Conservation (phyloP, 495 filamentous ascomycete species). For the Eremomyces bilateralis region DNA sequence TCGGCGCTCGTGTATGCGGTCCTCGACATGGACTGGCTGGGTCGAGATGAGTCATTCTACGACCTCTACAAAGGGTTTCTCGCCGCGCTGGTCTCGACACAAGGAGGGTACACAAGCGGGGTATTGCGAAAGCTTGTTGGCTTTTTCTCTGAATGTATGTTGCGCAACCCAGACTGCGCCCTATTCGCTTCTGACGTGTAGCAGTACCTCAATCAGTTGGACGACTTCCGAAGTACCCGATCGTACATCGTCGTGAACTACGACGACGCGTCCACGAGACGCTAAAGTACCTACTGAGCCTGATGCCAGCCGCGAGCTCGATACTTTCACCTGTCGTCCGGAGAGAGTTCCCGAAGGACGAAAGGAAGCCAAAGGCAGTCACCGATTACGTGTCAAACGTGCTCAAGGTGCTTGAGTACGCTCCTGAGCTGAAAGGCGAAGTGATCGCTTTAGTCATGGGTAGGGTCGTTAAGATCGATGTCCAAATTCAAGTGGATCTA, state of each 20-base stretch:
- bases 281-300: conserved; percentile 49
- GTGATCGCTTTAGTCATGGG: conserved; percentile 69
- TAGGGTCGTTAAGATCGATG: conserved; percentile 73
- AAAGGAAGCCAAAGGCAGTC: conserved; percentile 48
- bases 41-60: conserved; percentile 59
- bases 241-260: conserved; percentile 34
- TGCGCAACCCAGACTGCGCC: no score
- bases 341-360: conserved; percentile 49
- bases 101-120: conserved; percentile 37
- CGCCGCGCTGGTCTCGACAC: conserved; percentile 57
- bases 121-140: conserved; percentile 62
- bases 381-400: conserved; percentile 62
- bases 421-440: conserved; percentile 58
- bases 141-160: conserved; percentile 38
- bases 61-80: conserved; percentile 61
- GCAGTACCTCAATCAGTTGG: conserved; percentile 25
- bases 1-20: conserved; percentile 51
- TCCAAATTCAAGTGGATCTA: conserved; percentile 81
- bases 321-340: conserved; percentile 41
- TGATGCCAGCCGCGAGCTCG: conserved; percentile 57
- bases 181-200: no score
- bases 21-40: conserved; percentile 62
- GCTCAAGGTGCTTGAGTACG: conserved; percentile 47
- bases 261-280: conserved; percentile 51
- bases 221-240: conserved; percentile 34